These are phyloP conservation scores for Rhodotorula toruloides DNA, from an alignment of 768 basidiomycete species.

Conservation along the genomic window DNA sequence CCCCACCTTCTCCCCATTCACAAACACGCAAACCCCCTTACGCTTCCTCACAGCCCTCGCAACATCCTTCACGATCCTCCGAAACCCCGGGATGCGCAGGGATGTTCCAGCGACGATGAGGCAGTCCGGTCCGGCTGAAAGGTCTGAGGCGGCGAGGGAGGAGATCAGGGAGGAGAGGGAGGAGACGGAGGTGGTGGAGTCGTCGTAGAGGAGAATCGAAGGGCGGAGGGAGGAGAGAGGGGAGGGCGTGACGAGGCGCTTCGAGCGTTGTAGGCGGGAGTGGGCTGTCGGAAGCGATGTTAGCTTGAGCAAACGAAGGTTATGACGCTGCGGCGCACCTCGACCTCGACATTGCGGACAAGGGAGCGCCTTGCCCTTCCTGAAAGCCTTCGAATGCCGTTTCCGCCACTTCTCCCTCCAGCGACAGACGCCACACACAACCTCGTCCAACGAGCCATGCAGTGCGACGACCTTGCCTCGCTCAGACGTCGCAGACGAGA, in stretches of 20 bases:
- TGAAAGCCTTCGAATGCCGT: slow-evolving; percentile 61
- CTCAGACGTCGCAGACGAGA: neutral
- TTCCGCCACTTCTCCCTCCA: slow-evolving; percentile 65
- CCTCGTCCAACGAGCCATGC: slow-evolving; percentile 10
- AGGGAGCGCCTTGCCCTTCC: slow-evolving; percentile 65
- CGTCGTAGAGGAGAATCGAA: slow-evolving; percentile 89
- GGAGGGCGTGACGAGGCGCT: slow-evolving; percentile 59
- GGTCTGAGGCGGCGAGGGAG: slow-evolving; percentile 66
- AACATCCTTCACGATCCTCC: slow-evolving; percentile 87
- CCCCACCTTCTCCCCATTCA: slow-evolving; percentile 78
- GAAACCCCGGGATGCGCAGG: slow-evolving; percentile 85
- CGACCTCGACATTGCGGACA: slow-evolving; percentile 78
- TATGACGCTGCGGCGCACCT: slow-evolving; percentile 55
- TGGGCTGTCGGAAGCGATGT: slow-evolving; percentile 52
- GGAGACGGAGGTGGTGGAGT: slow-evolving; percentile 58
- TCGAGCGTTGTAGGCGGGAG: neutral
- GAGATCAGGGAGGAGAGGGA: slow-evolving; percentile 67
- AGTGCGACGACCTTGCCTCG: slow-evolving; percentile 19
- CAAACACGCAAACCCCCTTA: slow-evolving; percentile 68
- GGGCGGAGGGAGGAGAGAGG: slow-evolving; percentile 70
- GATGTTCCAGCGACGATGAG: slow-evolving; percentile 96
- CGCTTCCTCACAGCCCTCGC: slow-evolving; percentile 58
- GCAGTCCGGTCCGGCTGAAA: slow-evolving; percentile 73
- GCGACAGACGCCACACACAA: slow-evolving; percentile 69
- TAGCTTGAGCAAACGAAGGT: neutral